These are phyloP conservation scores for Penicillium verrucosum DNA, from an alignment of 2,329 filamentous ascomycete genomes.

Conservation along the genomic window DNA sequence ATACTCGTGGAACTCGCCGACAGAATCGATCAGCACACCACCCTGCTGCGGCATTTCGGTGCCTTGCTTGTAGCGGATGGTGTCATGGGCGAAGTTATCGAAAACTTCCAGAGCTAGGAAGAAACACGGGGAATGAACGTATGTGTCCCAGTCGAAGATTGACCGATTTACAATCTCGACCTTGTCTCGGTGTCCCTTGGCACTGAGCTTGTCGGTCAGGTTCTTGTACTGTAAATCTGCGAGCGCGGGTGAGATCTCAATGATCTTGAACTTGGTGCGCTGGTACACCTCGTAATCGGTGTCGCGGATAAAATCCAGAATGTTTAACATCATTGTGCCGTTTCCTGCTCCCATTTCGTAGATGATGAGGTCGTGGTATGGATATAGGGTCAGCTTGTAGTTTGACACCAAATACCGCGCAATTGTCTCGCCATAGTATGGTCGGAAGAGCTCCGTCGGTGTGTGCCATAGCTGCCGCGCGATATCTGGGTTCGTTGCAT, in stretches of 20 bases:
- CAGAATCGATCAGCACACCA: conserved; percentile 76
- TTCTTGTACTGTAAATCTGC: conserved; percentile 73
- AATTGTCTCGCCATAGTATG: conserved; percentile 94
- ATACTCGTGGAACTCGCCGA: conserved; percentile 93
- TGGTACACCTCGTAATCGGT: conserved; percentile 88
- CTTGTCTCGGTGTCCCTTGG: conserved; percentile 73
- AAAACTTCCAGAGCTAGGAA: conserved; percentile 98
- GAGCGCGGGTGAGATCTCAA: conserved; percentile 85
- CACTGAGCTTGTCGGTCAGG: conserved; percentile 62
- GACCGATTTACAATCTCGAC: conserved; percentile 94
- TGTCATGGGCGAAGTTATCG: conserved; percentile 96
- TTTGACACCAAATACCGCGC: conserved; percentile 94
- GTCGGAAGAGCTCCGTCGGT: conserved; percentile 92
- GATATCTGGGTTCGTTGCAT: conserved; percentile 66
- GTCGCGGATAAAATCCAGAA: conserved; percentile 91
- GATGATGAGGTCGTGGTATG: conserved; percentile 94
- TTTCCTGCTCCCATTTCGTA: conserved; percentile 99
- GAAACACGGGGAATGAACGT: conserved; percentile 90
- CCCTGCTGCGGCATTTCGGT: conserved; percentile 85
- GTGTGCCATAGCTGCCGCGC: conserved; percentile 96
- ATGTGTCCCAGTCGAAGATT: conserved; percentile 88
- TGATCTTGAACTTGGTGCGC: conserved; percentile 89
- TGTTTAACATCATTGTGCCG: conserved; percentile 96
- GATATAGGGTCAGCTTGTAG: conserved; percentile 90
- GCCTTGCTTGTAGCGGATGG: conserved; percentile 79